A percentile compares a stretch with the other conserved stretches of the same genome.
phyloP scores from a whole-genome alignment of 257 asterid species.

The Solanum chmielewskii region DNA sequence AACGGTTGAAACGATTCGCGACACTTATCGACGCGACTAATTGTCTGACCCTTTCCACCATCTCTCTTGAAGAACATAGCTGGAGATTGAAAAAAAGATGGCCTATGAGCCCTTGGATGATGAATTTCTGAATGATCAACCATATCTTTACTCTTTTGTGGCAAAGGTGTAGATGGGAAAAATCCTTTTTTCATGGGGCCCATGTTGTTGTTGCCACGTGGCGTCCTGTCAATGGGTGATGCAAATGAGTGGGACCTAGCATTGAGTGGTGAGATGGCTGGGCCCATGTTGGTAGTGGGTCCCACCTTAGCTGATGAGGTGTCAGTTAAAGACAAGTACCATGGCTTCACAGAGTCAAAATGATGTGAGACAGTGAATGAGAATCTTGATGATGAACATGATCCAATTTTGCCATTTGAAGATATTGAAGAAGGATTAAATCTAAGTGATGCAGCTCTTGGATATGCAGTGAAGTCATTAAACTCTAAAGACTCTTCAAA shows the following conservation, averaged over 20 bases:
- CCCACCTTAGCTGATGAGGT: constrained; percentile 52
- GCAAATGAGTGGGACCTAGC: constrained; percentile 90
- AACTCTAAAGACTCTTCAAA: constrained; percentile 64
- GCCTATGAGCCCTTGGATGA: constrained; percentile 63
- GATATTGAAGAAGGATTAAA: constrained; percentile 41
- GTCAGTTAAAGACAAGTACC: constrained; percentile 71
- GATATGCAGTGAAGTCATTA: constrained; percentile 35
- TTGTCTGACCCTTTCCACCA: constrained; percentile 2
- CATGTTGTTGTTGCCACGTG: constrained; percentile 21
- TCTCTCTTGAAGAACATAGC: constrained; percentile 66
- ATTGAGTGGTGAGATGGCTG: constrained; percentile 64
- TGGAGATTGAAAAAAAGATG: constrained; percentile 80
- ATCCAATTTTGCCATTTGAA: constrained; percentile 44
- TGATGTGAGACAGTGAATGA: constrained; percentile 85
- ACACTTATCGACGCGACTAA: constrained; percentile 26
- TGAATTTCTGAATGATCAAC: constrained; percentile 36
- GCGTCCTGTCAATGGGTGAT: constrained; percentile 53
- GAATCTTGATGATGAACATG: constrained; percentile 79
- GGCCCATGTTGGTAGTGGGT: constrained; percentile 17
- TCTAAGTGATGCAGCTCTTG: constrained; percentile 62
- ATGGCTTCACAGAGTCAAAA: constrained; percentile 74
- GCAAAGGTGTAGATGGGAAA: constrained; percentile 93
- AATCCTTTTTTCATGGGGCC: constrained; percentile 28
- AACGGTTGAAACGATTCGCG: constrained; percentile 53
- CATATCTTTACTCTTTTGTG: constrained; percentile 51